phyloP scores from a whole-genome alignment of 257 asterid species.

The Gynochthodes officinalis region DNA sequence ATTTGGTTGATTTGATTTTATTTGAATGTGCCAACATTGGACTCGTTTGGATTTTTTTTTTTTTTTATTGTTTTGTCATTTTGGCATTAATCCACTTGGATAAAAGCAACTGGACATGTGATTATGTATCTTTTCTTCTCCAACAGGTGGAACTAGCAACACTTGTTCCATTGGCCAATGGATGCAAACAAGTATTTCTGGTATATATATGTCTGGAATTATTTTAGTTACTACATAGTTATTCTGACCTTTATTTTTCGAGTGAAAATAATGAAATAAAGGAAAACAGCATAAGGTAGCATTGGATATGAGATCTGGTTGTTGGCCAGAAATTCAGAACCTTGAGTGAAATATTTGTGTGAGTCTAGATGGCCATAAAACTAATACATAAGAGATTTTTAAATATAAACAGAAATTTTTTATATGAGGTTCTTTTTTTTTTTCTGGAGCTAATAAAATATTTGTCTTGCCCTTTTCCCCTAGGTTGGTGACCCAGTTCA shows the following conservation, averaged over 20 bases:
- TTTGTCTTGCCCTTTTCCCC: conserved; percentile 17
- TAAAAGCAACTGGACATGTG: conserved; percentile 5
- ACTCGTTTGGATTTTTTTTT: background rate
- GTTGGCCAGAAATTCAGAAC: background rate
- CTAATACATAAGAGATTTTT: background rate
- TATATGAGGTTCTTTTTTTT: background rate
- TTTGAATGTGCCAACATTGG: background rate
- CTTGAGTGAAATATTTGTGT: background rate
- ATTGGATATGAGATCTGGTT: background rate
- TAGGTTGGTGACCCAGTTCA: conserved; percentile 99
- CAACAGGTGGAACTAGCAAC: conserved; percentile 94
- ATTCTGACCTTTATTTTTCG: background rate
- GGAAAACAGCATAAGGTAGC: background rate
- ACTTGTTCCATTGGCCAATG: conserved; percentile 82
- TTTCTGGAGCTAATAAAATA: conserved; percentile 1
- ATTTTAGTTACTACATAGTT: background rate
- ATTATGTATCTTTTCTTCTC: conserved; percentile 18
- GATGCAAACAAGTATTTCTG: conserved; percentile 97
- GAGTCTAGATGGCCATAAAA: background rate
- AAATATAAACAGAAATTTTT: background rate
- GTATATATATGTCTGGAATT: conserved; percentile 35
- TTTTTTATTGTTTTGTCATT: background rate
- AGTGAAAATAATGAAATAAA: background rate
- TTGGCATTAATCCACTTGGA: background rate
- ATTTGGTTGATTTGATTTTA: background rate